Conservation (phyloP, 2,329 filamentous ascomycete species). For the Dothistroma septosporum region DNA sequence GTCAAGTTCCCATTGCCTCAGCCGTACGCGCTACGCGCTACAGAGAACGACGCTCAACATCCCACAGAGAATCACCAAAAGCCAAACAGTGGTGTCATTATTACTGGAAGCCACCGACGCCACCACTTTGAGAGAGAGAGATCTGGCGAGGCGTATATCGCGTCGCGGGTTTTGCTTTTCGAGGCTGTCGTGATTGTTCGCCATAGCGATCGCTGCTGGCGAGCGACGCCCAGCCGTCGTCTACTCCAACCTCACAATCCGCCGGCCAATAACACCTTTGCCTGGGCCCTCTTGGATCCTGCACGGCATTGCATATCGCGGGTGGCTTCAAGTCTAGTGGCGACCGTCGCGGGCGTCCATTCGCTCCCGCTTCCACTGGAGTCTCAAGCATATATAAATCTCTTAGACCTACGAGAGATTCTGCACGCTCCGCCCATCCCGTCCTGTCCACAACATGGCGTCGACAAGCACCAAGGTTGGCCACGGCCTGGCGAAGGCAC, state of each 20-base stretch:
- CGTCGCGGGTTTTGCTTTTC: constrained; percentile 3
- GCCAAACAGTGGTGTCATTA: background rate
- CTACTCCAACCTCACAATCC: constrained; percentile 3
- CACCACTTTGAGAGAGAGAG: background rate
- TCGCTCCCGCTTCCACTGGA: background rate
- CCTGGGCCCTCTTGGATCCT: constrained; percentile 11
- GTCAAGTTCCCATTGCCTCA: background rate
- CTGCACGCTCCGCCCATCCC: background rate
- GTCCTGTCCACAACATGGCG: constrained; percentile 24
- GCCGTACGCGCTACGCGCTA: background rate
- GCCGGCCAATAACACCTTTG: constrained; percentile 8
- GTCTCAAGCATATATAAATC: background rate
- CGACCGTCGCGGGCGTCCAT: background rate
- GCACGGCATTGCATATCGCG: constrained; percentile 8
- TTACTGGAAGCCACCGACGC: background rate
- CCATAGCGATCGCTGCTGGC: background rate
- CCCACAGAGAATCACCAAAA: background rate
- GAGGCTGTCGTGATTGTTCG: constrained; percentile 17
- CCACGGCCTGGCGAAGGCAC: constrained; percentile 68
- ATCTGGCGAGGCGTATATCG: background rate
- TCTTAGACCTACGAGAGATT: background rate
- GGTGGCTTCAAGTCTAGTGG: constrained; percentile 4
- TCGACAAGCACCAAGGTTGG: constrained; percentile 56
- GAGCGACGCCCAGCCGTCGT: constrained; percentile 1
- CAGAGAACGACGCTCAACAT: background rate